Base-by-base conservation (phyloP, 306 rosid species). In the Crotalaria pallida region DNA sequence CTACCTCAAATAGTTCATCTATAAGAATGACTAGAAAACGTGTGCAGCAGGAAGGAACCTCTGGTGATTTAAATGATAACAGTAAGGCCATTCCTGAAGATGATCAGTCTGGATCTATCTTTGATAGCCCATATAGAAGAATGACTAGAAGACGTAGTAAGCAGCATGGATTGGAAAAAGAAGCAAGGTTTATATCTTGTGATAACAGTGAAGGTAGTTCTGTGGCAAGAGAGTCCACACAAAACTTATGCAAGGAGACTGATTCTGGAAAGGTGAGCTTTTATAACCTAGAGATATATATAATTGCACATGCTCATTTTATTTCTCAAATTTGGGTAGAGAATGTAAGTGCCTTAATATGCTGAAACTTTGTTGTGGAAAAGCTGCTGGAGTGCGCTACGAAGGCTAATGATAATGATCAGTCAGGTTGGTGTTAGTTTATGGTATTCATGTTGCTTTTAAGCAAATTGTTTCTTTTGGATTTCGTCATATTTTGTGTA, bases 391-490 rank as follows among this genome's bases (percentile, higher is more conserved):
- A 79, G 50, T 80, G 85, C 77, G 72, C 77, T 74, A 62, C 77
- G 29, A 70, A 69, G 68, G 73, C 62, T 31, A 33, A 73, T 56
- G 87, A 61, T 31, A 33, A 73, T 56, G 87, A 61, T 64, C 68
- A 72, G 79, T 62, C 91, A 85, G 96, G 98, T 93, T 82, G 49
- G 89, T 86, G 67, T 59, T 38, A 59, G 75, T 66, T 61, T 38
- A 58, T 69, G 43, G 24, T 36, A 29, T 59, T 50, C 63, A 47
- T 56, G 60, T 40, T 59, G 51, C 66, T 69, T 62, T 73, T 19
- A 12, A 40, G 38, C 55, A 53, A 58, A 53, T 48, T 47, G 13
- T 75, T 73, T 68, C 67, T 8, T 61, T 29, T 18, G 34, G 40
- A 27, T 38, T 58, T 72, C 61, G 58, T 63, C 60, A 41, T 62